Conservation (phyloP, 1,284 basidiomycete species). For the Calocybe gambosa region DNA sequence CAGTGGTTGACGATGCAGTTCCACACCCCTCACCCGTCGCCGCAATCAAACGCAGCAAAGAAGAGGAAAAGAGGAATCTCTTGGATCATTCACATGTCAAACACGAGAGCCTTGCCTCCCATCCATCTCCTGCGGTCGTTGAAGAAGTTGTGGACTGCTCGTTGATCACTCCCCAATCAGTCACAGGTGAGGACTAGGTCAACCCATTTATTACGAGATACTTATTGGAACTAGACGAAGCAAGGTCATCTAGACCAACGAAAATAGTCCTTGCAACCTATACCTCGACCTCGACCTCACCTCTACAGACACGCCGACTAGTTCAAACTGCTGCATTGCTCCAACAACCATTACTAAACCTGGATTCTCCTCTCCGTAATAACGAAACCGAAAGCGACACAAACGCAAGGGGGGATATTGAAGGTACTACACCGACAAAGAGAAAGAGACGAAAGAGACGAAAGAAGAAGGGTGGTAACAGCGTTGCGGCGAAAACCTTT, state of each 20-base stretch:
- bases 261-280: constrained; percentile 3
- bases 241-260: neutral
- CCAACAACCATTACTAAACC: constrained; percentile 46
- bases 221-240: neutral
- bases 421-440: constrained; percentile 29
- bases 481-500: neutral
- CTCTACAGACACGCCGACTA: constrained; percentile 8
- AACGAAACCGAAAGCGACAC: constrained; percentile 25
- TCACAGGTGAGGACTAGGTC: neutral
- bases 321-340: constrained; percentile 19
- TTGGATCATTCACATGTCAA: neutral
- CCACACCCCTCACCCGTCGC: constrained; percentile 4
- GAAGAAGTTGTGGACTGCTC: neutral
- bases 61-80: constrained; percentile 1
- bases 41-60: constrained; percentile 9
- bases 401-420: constrained; percentile 17
- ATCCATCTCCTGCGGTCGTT: neutral
- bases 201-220: neutral
- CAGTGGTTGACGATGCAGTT: constrained; percentile 3
- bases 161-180: neutral
- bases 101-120: neutral
- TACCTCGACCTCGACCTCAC: constrained; percentile 5
- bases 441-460: constrained; percentile 52
- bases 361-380: constrained; percentile 37
- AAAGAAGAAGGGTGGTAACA: constrained; percentile 35